phyloP scores from a whole-genome alignment of 169 alveolate genomes.

The Plasmodium berghei region DNA sequence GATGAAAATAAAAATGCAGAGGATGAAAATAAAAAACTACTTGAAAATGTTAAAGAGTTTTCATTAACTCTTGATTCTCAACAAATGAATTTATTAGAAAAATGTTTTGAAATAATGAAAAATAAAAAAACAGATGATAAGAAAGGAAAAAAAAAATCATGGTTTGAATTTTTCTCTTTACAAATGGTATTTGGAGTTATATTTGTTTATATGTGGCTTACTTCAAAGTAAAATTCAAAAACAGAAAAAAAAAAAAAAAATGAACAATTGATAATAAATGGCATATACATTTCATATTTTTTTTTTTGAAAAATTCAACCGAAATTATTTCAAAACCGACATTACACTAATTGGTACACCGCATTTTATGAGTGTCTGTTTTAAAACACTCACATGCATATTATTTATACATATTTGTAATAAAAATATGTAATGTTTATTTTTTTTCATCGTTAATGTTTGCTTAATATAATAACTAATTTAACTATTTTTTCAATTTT shows the following conservation, averaged over 20 bases:
- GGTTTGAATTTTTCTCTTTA: constrained; percentile 69
- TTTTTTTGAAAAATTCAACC: background rate
- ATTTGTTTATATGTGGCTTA: constrained; percentile 72
- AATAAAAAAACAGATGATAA: constrained; percentile 31
- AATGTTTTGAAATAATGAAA: constrained; percentile 65
- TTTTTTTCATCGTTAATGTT: too few relatives aligned
- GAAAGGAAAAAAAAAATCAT: constrained; percentile 51
- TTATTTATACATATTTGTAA: too few relatives aligned
- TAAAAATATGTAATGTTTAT: too few relatives aligned
- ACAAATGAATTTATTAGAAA: constrained; percentile 61
- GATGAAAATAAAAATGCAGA: constrained; percentile 18
- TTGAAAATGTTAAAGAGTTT: constrained; percentile 36
- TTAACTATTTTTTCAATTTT: too few relatives aligned
- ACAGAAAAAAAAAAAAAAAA: background rate
- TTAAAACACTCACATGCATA: too few relatives aligned
- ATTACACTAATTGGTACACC: too few relatives aligned
- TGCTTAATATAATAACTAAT: too few relatives aligned
- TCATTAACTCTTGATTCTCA: constrained; percentile 72
- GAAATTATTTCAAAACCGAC: too few relatives aligned
- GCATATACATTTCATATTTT: background rate
- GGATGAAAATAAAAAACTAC: constrained; percentile 2
- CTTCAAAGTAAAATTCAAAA: constrained; percentile 22
- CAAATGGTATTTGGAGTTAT: constrained; percentile 74
- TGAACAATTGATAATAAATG: too few relatives aligned
- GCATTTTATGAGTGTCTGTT: too few relatives aligned